Evolutionary conservation across 2,329 filamentous ascomycete species (phyloP).

Genomic region (Mariannaea elegans): DNA sequence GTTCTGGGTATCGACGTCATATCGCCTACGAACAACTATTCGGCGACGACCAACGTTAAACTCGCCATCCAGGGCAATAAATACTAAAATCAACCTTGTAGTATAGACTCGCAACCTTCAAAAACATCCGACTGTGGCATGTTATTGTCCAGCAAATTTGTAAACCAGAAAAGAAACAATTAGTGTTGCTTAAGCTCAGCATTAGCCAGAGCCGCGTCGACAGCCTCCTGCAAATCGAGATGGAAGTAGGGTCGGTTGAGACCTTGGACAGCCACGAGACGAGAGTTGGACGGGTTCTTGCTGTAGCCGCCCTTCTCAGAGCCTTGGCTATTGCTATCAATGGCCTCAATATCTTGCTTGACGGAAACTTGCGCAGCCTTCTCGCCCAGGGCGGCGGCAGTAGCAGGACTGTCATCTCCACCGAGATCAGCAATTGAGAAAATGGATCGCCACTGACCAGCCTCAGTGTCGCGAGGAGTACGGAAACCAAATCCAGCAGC

Average conservation of each 20-base stretch:
- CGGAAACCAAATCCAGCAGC: conserved; percentile 62
- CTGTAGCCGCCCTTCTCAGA: conserved; percentile 43
- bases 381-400: conserved; percentile 69
- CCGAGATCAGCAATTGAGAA: conserved; percentile 92
- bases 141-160: not conserved
- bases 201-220: conserved; percentile 54
- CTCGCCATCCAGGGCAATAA: conserved; percentile 3
- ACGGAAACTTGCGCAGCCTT: conserved; percentile 43
- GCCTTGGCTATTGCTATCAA: conserved; percentile 32
- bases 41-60: not conserved
- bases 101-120: not conserved
- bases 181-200: conserved; percentile 43
- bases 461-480: conserved; percentile 41
- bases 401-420: conserved; percentile 69
- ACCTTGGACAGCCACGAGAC: conserved; percentile 52
- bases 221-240: conserved; percentile 58
- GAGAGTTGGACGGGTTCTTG: conserved; percentile 40
- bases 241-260: conserved; percentile 63
- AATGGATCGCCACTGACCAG: conserved; percentile 72
- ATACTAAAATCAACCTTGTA: conserved; percentile 6
- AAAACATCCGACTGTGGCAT: not conserved
- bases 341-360: conserved; percentile 42
- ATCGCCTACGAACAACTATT: conserved; percentile 9
- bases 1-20: conserved; percentile 19
- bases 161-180: not conserved